Evolutionary conservation across 495 filamentous ascomycete genomes (phyloP).

Genomic region (Neurospora sp.): DNA sequence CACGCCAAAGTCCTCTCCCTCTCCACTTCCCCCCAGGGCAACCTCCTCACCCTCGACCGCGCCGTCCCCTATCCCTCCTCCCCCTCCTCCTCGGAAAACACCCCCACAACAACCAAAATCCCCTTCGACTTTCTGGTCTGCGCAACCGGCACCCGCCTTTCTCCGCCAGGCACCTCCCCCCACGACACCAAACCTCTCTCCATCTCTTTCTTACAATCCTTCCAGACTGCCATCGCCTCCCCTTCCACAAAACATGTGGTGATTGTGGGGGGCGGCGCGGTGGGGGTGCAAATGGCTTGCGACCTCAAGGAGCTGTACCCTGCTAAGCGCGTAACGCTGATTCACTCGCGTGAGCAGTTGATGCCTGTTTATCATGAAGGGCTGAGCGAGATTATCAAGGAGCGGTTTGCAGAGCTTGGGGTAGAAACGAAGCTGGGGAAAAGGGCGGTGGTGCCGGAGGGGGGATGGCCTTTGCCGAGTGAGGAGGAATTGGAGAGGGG

Average conservation of each 20-base stretch:
- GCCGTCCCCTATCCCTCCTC: neutral
- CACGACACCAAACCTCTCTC: constrained; percentile 31
- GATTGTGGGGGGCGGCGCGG: constrained; percentile 51
- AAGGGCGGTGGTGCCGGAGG: constrained; percentile 9
- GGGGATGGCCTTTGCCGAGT: constrained; percentile 15
- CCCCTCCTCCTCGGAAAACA: neutral
- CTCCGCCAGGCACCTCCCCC: constrained; percentile 34
- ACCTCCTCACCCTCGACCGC: constrained; percentile 34
- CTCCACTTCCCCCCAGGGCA: constrained; percentile 4
- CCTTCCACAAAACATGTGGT: constrained; percentile 30
- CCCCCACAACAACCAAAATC: constrained; percentile 7
- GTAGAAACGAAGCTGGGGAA: constrained; percentile 15
- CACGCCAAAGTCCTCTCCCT: constrained; percentile 36
- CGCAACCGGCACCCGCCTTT: constrained; percentile 38
- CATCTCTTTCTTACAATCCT: constrained; percentile 28
- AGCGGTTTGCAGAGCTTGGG: constrained; percentile 26
- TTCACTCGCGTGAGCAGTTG: constrained; percentile 44
- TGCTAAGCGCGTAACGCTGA: constrained; percentile 42
- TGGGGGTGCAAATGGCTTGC: constrained; percentile 50
- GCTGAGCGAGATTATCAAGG: constrained; percentile 38
- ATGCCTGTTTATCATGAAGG: constrained; percentile 42
- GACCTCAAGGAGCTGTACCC: constrained; percentile 50
- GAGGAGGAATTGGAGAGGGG: neutral
- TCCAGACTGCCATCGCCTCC: constrained; percentile 20
- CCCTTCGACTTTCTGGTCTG: constrained; percentile 38